Evolutionary conservation across 129 eudicot species (phyloP).

Genomic region (Chrysanthemum lavandulifolium): DNA sequence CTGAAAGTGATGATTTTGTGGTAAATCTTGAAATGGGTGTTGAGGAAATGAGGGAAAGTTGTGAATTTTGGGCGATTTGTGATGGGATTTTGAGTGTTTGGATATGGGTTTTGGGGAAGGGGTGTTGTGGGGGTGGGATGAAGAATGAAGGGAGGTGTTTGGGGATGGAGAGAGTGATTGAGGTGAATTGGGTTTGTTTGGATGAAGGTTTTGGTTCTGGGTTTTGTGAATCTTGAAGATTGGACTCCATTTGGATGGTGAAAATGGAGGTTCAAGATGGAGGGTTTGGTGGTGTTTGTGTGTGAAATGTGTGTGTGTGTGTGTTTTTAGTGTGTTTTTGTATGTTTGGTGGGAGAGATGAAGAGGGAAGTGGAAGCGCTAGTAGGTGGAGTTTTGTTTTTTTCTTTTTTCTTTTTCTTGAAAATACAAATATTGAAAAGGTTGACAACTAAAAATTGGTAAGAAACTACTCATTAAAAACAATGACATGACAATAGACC

Average conservation of each 20-base stretch:
- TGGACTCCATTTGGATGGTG: slow-evolving; percentile 42
- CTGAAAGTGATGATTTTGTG: slow-evolving; percentile 54
- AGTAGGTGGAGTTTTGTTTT: slow-evolving; percentile 26
- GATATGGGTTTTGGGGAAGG: slow-evolving; percentile 9
- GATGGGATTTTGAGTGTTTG: slow-evolving; percentile 53
- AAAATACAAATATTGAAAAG: too few relatives aligned
- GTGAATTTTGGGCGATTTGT: slow-evolving; percentile 53
- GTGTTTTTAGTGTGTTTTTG: slow-evolving; percentile 23
- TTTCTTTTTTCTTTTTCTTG: not conserved
- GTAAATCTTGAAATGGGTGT: slow-evolving; percentile 32
- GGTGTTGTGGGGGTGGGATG: slow-evolving; percentile 45
- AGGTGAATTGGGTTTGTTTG: slow-evolving; percentile 45
- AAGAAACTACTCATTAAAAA: too few relatives aligned
- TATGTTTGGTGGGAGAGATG: slow-evolving; percentile 20
- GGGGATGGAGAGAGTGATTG: slow-evolving; percentile 78
- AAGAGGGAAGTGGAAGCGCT: slow-evolving; percentile 7
- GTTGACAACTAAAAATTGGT: too few relatives aligned
- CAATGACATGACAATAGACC: too few relatives aligned
- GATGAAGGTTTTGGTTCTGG: not conserved
- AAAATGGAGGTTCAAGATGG: slow-evolving; percentile 16
- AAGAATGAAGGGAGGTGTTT: slow-evolving; percentile 58
- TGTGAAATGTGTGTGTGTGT: not conserved
- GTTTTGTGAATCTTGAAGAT: slow-evolving; percentile 31
- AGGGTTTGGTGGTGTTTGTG: slow-evolving; percentile 14
- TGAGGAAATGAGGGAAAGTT: slow-evolving; percentile 45